Percentiles rank a stretch among this genome's conserved stretches.
Evolutionary conservation across 768 basidiomycete species (phyloP).

Genomic region (Amanita pseudoporphyria): DNA sequence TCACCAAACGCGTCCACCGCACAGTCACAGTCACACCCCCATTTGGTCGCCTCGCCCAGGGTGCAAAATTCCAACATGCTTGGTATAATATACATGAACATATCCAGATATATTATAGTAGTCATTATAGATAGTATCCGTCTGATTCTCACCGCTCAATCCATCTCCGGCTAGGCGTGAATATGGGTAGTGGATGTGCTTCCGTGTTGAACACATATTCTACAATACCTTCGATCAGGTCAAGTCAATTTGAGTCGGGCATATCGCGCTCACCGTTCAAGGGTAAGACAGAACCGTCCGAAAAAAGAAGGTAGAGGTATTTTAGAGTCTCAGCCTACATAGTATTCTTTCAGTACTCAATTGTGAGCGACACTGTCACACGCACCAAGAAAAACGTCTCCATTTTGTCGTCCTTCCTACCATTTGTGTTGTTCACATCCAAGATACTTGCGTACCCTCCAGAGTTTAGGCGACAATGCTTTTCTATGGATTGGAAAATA

Average conservation of each 20-base stretch:
- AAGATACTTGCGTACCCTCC: conserved; percentile 84
- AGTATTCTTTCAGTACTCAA: background rate
- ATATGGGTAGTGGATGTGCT: conserved; percentile 36
- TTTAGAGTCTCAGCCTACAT: conserved; percentile 81
- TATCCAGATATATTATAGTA: background rate
- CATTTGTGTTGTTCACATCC: conserved; percentile 75
- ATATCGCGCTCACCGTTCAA: conserved; percentile 48
- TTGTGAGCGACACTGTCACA: conserved; percentile 8
- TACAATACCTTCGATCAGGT: conserved; percentile 16
- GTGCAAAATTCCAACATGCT: background rate
- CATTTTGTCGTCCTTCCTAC: conserved; percentile 77
- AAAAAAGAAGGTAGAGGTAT: conserved; percentile 86
- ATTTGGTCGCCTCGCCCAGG: background rate
- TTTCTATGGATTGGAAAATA: conserved; percentile 86
- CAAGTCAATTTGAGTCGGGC: background rate
- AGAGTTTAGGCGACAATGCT: conserved; percentile 61
- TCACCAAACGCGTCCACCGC: too few relatives aligned
- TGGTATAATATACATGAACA: background rate
- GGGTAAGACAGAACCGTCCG: conserved; percentile 64
- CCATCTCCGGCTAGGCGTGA: conserved; percentile 17
- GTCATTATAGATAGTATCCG: background rate
- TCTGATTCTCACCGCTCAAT: background rate
- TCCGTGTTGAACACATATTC: conserved; percentile 92
- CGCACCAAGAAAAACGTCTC: conserved; percentile 90
- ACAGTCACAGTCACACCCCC: background rate